These are phyloP conservation scores for Pseudonectria buxi DNA, from an alignment of 2,329 filamentous ascomycete species.

Conservation along the genomic window DNA sequence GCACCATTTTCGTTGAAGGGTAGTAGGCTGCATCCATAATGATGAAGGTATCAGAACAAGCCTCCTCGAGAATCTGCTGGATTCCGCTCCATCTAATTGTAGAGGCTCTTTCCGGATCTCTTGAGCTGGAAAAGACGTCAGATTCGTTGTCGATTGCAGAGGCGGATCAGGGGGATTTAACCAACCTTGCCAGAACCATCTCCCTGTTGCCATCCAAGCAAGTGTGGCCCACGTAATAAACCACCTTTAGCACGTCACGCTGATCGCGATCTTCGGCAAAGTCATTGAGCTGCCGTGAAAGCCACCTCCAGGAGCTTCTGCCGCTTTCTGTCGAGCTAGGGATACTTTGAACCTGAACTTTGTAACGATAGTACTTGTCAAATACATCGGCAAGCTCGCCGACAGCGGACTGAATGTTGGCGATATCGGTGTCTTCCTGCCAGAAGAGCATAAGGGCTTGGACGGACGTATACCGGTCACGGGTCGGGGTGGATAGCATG, in stretches of 20 bases:
- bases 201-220: conserved; percentile 49
- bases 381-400: conserved; percentile 45
- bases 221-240: conserved; percentile 51
- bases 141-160: conserved; percentile 1
- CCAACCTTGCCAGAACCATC: conserved; percentile 52
- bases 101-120: conserved; percentile 36
- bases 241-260: conserved; percentile 50
- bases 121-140: conserved; percentile 35
- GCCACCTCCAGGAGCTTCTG: conserved; percentile 47
- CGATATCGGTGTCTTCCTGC: conserved; percentile 45
- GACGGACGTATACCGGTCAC: conserved; percentile 47
- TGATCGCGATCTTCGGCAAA: conserved; percentile 48
- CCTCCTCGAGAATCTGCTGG: conserved; percentile 50
- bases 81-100: conserved; percentile 50
- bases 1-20: conserved; percentile 44
- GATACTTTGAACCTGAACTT: conserved; percentile 41
- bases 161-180: not conserved
- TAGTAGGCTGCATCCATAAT: conserved; percentile 55
- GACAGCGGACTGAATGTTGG: conserved; percentile 34
- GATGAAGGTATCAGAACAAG: conserved; percentile 48
- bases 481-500: conserved; percentile 43
- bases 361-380: conserved; percentile 46
- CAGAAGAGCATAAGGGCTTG: conserved; percentile 49
- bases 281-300: conserved; percentile 43
- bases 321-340: conserved; percentile 41